A percentile compares a stretch with the other conserved stretches of the same genome.
Conservation (phyloP, 1,284 basidiomycete genomes). For the Tilletiopsis washingtonensis region DNA sequence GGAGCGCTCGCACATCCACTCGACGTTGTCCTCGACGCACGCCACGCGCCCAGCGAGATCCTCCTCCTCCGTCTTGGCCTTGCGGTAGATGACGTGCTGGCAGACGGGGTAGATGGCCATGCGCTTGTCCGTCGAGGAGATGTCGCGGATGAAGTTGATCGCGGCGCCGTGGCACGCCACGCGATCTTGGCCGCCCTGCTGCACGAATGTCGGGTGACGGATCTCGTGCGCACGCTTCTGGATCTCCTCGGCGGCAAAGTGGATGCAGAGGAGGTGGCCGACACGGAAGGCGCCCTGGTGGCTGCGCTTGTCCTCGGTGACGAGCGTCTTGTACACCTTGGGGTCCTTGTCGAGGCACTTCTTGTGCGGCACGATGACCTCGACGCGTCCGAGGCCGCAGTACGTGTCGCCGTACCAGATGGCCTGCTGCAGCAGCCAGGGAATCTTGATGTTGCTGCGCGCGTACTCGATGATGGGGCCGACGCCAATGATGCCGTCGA, state of each 20-base stretch:
- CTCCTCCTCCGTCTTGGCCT: constrained; percentile 42
- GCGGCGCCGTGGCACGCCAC: constrained; percentile 23
- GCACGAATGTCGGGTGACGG: constrained; percentile 31
- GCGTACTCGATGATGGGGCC: constrained; percentile 40
- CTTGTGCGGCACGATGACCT: constrained; percentile 41
- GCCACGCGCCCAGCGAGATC: constrained; percentile 37
- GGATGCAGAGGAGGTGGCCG: constrained; percentile 23
- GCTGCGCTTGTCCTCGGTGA: constrained; percentile 36
- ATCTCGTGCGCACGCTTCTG: constrained; percentile 15
- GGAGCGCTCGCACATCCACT: constrained; percentile 37
- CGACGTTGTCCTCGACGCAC: constrained; percentile 41
- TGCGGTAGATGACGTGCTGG: constrained; percentile 44
- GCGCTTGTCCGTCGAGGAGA: constrained; percentile 20
- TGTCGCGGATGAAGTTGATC: constrained; percentile 18
- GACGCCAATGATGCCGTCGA: constrained; percentile 37
- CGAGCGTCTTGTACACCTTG: constrained; percentile 40
- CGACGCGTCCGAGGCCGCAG: constrained; percentile 18
- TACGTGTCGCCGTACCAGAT: constrained; percentile 36
- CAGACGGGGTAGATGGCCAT: constrained; percentile 41
- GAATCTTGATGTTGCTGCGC: constrained; percentile 10
- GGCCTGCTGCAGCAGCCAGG: constrained; percentile 26
- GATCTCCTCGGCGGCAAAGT: constrained; percentile 20
- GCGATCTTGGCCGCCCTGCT: constrained; percentile 37
- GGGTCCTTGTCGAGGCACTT: constrained; percentile 41
- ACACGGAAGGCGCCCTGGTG: constrained; percentile 42